Percentiles rank a stretch among this genome's conserved stretches.
Evolutionary conservation across 371 early-diverging fungal species (phyloP).

Genomic region (Rhizopus sp.): DNA sequence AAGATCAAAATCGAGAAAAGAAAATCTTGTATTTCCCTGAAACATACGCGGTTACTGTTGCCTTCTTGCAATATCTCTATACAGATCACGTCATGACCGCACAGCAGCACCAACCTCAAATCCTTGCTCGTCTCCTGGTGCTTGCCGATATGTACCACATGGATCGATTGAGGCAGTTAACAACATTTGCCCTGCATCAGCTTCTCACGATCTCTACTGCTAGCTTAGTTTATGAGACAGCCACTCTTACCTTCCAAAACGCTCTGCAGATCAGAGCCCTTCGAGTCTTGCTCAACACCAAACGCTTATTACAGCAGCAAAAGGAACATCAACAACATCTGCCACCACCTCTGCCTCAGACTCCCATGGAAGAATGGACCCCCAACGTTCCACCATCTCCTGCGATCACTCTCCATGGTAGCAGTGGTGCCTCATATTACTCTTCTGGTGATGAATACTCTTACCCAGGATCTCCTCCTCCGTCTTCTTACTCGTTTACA

Average conservation of each 20-base stretch:
- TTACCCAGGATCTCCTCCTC: neutral
- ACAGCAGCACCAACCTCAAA: constrained; percentile 52
- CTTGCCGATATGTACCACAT: constrained; percentile 60
- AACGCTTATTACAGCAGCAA: constrained; percentile 19
- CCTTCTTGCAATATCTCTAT: constrained; percentile 67
- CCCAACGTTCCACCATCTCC: neutral
- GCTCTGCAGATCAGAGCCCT: constrained; percentile 57
- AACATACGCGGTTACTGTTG: constrained; percentile 57
- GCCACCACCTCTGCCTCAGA: constrained; percentile 3
- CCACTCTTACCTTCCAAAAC: constrained; percentile 50
- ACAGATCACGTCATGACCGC: constrained; percentile 63
- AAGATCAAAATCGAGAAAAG: neutral
- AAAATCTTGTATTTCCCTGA: constrained; percentile 50
- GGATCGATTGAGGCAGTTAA: constrained; percentile 52
- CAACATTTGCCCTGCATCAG: constrained; percentile 55
- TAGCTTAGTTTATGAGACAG: constrained; percentile 58
- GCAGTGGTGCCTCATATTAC: neutral
- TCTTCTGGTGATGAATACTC: neutral
- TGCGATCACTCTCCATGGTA: neutral
- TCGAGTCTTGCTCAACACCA: constrained; percentile 49
- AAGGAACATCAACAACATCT: constrained; percentile 4
- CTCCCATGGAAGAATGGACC: neutral
- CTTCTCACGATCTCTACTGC: constrained; percentile 61
- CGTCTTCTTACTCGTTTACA: constrained; percentile 3
- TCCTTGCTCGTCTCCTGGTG: constrained; percentile 58